Conservation (phyloP, 306 rosid genomes). For the Cajanus cajan region DNA sequence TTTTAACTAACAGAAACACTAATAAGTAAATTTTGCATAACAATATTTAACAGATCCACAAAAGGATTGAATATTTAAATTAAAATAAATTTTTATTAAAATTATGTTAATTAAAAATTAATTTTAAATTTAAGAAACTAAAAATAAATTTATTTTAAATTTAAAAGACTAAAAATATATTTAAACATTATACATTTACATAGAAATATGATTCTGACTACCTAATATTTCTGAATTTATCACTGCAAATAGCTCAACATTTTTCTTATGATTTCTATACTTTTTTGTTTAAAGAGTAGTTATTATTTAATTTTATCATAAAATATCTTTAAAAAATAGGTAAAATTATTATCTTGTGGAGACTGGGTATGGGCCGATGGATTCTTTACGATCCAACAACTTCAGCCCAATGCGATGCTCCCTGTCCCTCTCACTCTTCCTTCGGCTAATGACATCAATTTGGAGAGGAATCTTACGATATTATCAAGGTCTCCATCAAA, state of each 20-base stretch:
- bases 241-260: neutral
- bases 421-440: neutral
- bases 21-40: too few species aligned
- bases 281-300: neutral
- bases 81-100: too few species aligned
- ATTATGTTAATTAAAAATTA: too few species aligned
- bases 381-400: neutral
- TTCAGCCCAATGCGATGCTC: neutral
- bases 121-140: too few species aligned
- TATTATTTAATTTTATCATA: neutral
- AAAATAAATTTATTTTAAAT: too few species aligned
- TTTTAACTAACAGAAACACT: too few species aligned
- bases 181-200: too few species aligned
- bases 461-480: neutral
- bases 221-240: too few species aligned
- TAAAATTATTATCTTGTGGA: neutral
- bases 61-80: too few species aligned
- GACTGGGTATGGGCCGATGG: neutral
- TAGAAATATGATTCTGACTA: too few species aligned
- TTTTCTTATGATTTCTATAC: neutral
- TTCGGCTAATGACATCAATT: neutral
- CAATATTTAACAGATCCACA: too few species aligned
- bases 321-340: neutral
- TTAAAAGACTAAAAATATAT: too few species aligned
- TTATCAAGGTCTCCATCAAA: conserved; percentile 3